A percentile compares a stretch with the other conserved stretches of the same genome.
Conservation (phyloP, 495 filamentous ascomycete genomes). For the Neurospora africana region DNA sequence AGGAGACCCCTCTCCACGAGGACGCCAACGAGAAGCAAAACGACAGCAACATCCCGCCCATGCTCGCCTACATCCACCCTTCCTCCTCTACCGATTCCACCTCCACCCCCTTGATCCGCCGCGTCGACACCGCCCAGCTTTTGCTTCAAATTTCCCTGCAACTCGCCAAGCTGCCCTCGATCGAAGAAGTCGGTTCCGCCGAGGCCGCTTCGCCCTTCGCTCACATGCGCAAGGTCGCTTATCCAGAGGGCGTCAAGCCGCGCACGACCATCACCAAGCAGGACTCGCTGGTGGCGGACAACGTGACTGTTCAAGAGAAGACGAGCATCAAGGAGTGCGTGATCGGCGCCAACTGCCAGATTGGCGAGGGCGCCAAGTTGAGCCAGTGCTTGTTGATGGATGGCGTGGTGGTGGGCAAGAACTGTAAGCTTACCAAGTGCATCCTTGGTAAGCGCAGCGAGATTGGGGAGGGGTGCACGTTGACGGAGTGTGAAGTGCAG, state of each 20-base stretch:
- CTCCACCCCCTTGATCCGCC: slow-evolving; percentile 55
- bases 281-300: slow-evolving; percentile 72
- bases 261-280: slow-evolving; percentile 62
- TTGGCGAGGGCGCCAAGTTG: slow-evolving; percentile 68
- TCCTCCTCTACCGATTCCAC: slow-evolving; percentile 11
- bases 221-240: slow-evolving; percentile 67
- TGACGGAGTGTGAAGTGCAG: slow-evolving; percentile 86
- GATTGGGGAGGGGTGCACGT: slow-evolving; percentile 61
- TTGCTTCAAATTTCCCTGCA: slow-evolving; percentile 73
- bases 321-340: slow-evolving; percentile 80
- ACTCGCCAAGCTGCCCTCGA: slow-evolving; percentile 62
- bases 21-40: slow-evolving; percentile 12
- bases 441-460: slow-evolving; percentile 66
- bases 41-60: slow-evolving; percentile 54
- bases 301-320: slow-evolving; percentile 75
- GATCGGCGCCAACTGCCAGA: slow-evolving; percentile 75
- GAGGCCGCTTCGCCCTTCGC: slow-evolving; percentile 54
- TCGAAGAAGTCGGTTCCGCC: slow-evolving; percentile 51
- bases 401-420: slow-evolving; percentile 67
- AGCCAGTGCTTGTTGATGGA: slow-evolving; percentile 84
- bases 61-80: slow-evolving; percentile 69
- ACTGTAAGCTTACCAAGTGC: slow-evolving; percentile 68
- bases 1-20: background rate
- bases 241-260: slow-evolving; percentile 63
- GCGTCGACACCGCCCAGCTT: slow-evolving; percentile 76